Percentiles rank a stretch among this genome's conserved stretches.
Conservation (phyloP, 1,284 basidiomycete genomes). For the Cutaneotrichosporon cutaneum region DNA sequence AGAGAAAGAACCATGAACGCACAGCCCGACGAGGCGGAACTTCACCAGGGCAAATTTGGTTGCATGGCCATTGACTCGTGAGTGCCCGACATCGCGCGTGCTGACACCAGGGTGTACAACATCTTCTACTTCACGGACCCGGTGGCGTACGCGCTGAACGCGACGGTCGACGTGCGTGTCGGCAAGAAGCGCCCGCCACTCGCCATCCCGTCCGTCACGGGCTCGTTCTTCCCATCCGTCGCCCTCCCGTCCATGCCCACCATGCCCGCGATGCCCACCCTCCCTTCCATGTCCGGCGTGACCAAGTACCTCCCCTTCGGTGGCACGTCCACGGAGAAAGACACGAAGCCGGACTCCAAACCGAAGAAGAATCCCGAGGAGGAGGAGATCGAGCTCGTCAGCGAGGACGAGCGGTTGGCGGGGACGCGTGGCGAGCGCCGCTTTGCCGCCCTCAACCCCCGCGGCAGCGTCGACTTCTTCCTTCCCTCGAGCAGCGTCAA, state of each 20-base stretch:
- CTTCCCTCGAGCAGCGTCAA: conserved; percentile 48
- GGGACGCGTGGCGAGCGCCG: conserved; percentile 49
- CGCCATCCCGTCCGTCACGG: conserved; percentile 54
- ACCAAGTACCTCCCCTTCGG: conserved; percentile 44
- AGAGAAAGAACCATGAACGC: conserved; percentile 53
- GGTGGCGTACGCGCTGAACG: conserved; percentile 54
- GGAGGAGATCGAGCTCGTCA: conserved; percentile 47
- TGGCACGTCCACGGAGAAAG: conserved; percentile 1
- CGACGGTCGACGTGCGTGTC: conserved; percentile 46
- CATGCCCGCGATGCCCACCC: conserved; percentile 14
- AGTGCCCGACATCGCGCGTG: conserved; percentile 9
- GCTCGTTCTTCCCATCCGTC: conserved; percentile 41
- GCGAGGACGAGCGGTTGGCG: conserved; percentile 20
- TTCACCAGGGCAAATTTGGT: conserved; percentile 56
- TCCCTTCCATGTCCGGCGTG: conserved; percentile 37
- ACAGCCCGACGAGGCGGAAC: conserved; percentile 35
- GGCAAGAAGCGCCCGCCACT: conserved; percentile 52
- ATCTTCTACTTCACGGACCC: conserved; percentile 59
- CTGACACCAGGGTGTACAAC: conserved; percentile 52
- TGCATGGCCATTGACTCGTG: conserved; percentile 58
- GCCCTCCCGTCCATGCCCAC: conserved; percentile 43
- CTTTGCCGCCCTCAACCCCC: conserved; percentile 53
- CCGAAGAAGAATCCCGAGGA: conserved; percentile 26
- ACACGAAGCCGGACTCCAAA: not conserved
- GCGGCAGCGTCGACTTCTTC: conserved; percentile 52